Conservation (phyloP, 257 asterid species). For the Osmanthus fragrans region DNA sequence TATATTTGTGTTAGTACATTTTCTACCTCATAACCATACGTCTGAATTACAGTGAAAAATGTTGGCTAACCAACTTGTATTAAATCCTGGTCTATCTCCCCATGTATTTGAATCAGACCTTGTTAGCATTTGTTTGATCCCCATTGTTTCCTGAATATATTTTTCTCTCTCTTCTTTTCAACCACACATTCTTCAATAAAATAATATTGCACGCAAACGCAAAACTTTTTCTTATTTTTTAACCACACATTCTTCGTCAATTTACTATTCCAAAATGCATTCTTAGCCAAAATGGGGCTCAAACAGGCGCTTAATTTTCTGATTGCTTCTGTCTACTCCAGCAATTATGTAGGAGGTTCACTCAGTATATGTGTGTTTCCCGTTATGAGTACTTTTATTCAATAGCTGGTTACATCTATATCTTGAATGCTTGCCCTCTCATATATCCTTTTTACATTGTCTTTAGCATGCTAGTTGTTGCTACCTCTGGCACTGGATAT, state of each 20-base stretch:
- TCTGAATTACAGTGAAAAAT: neutral
- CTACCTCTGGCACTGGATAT: constrained; percentile 96
- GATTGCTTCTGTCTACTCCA: neutral
- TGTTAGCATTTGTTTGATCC: too few relatives aligned
- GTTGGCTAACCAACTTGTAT: neutral
- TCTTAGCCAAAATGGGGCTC: too few relatives aligned
- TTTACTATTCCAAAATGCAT: too few relatives aligned
- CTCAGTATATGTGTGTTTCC: neutral
- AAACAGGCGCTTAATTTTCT: too few relatives aligned
- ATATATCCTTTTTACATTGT: constrained; percentile 23
- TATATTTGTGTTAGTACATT: neutral
- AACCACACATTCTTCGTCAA: too few relatives aligned
- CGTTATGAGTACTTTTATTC: neutral
- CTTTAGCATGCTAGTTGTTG: constrained; percentile 90
- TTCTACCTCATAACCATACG: neutral
- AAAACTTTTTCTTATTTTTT: too few relatives aligned
- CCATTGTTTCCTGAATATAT: too few relatives aligned
- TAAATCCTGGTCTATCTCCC: neutral
- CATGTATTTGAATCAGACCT: neutral
- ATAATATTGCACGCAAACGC: too few relatives aligned
- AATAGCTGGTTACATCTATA: neutral
- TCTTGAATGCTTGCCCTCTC: neutral
- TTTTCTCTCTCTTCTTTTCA: too few relatives aligned
- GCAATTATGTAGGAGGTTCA: neutral
- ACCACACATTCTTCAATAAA: too few relatives aligned